Evolutionary conservation across 352 stramenopile genomes (phyloP).

Genomic region (Lagenidium sp.): DNA sequence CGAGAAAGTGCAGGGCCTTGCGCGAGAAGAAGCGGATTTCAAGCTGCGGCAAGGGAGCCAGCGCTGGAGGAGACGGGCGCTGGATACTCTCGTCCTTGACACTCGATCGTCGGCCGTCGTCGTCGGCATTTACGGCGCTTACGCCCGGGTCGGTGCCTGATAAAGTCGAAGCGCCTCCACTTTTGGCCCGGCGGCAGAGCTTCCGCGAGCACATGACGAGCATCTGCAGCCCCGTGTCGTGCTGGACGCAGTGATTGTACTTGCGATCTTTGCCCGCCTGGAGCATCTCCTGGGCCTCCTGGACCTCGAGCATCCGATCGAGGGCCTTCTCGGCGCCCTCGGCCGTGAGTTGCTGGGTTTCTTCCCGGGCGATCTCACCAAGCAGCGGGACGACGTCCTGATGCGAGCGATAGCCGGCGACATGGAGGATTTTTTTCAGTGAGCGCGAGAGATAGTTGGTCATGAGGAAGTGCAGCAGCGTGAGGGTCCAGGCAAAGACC

Average conservation of each 20-base stretch:
- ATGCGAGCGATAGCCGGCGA: conserved; percentile 9
- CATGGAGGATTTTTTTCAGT: conserved; percentile 5
- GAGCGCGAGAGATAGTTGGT: conserved; percentile 5
- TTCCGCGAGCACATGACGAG: conserved; percentile 4
- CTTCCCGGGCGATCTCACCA: conserved; percentile 7
- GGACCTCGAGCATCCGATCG: conserved; percentile 11
- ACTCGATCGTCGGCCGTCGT: background rate
- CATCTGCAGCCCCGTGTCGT: conserved; percentile 11
- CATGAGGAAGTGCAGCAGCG: conserved; percentile 8
- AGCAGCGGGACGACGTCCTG: conserved; percentile 8
- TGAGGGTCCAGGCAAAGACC: conserved; percentile 7
- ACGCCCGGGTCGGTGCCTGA: too few relatives aligned
- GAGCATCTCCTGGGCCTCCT: conserved; percentile 6
- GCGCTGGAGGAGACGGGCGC: background rate
- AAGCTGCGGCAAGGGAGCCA: conserved; percentile 3
- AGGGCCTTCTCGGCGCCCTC: conserved; percentile 6
- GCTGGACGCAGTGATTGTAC: background rate
- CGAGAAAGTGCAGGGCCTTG: background rate
- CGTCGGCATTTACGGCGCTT: background rate
- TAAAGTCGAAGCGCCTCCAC: background rate
- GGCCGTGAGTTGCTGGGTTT: conserved; percentile 4
- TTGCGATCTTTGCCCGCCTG: background rate
- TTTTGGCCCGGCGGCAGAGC: background rate
- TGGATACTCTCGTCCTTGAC: conserved; percentile 1
- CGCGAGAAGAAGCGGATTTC: conserved; percentile 15